Conservation (phyloP, 164 flowering plant genomes). For the Dillenia suffruticosa region DNA sequence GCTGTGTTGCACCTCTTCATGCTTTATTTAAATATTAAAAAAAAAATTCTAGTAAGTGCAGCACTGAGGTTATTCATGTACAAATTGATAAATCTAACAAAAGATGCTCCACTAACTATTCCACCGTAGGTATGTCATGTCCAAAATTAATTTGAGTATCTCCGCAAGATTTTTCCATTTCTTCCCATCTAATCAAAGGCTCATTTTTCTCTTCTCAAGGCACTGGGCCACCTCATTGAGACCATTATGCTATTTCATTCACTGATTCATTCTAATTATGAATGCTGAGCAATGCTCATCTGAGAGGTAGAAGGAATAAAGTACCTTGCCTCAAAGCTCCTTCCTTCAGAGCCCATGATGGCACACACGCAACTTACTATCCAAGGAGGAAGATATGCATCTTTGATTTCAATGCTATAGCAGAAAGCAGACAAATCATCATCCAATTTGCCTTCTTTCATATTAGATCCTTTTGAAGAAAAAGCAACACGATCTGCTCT, state of each 20-base stretch:
- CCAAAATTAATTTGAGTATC: too few relatives aligned
- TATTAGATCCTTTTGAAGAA: constrained; percentile 22
- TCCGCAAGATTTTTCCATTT: too few relatives aligned
- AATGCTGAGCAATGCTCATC: too few relatives aligned
- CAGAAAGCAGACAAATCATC: constrained; percentile 31
- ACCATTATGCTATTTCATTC: background rate
- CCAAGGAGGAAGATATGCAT: constrained; percentile 82
- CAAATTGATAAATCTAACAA: too few relatives aligned
- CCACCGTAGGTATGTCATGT: too few relatives aligned
- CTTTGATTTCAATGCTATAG: constrained; percentile 78
- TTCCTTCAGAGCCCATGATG: constrained; percentile 46
- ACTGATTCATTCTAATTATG: background rate
- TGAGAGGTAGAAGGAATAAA: background rate
- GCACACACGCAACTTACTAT: constrained; percentile 56
- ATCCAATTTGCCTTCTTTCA: constrained; percentile 20
- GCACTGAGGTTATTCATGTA: too few relatives aligned
- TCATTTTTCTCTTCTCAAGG: background rate
- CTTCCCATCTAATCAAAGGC: too few relatives aligned
- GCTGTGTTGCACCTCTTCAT: too few relatives aligned
- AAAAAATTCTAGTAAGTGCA: too few relatives aligned
- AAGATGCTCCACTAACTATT: too few relatives aligned
- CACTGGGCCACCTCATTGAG: background rate
- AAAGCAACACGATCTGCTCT: constrained; percentile 35
- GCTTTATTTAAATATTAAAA: too few relatives aligned
- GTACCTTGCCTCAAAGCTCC: constrained; percentile 82